Base-by-base conservation (phyloP, 2,329 filamentous ascomycete genomes). In the Ophiocordyceps camponoti-saundersi region DNA sequence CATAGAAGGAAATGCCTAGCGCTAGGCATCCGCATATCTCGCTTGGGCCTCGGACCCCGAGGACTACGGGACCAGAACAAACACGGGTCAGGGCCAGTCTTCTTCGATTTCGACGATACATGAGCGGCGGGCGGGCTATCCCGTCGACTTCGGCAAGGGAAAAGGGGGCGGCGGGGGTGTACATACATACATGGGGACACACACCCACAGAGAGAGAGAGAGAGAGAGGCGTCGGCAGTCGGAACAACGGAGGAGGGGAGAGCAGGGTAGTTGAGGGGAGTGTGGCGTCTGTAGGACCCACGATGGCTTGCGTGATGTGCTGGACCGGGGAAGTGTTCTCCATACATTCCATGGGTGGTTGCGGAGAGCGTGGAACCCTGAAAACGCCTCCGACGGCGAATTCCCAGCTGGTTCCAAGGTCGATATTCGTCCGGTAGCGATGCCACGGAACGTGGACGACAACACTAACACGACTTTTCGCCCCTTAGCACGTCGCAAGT, bases 401-500 rank as follows among this genome's bases (percentile, higher is more conserved):
- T 40, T 40, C 36, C 36, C 36, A 40, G 36, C 36, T 40, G 32
- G 16, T 34, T 10, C 32, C 7, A n/a, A 34, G 32, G 7, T 15
- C 13, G 32, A 34, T n/a, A 16, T 34, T 12, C 32, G 36, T 40
- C 18, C 18, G 36, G 18, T 40, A 40, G 36, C 15, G 36, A 40
- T 42, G 40, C 13, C 40, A 6, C 13, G 20, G 40, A 22, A 21
- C 40, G 40, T 22, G 20, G 20, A 39, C 44, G 36, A 30, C 36
- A 15, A 42, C 36, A 30, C 13, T 23, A 26, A 34, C 47, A 21
- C 36, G 36, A 13, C 16, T 15, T 34, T 22, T 11, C 10, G n/a
- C 26, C 47, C 47, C 44, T 39, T 48, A 42, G 45, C 42, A 13
- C n/a, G 43, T 22, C 32, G 13, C n/a, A 50, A 36, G 47, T 50